Evolutionary conservation across 2,329 filamentous ascomycete genomes (phyloP), one percentile per base, ranked within the genome.

Genomic region (Blastomyces silverae): DNA sequence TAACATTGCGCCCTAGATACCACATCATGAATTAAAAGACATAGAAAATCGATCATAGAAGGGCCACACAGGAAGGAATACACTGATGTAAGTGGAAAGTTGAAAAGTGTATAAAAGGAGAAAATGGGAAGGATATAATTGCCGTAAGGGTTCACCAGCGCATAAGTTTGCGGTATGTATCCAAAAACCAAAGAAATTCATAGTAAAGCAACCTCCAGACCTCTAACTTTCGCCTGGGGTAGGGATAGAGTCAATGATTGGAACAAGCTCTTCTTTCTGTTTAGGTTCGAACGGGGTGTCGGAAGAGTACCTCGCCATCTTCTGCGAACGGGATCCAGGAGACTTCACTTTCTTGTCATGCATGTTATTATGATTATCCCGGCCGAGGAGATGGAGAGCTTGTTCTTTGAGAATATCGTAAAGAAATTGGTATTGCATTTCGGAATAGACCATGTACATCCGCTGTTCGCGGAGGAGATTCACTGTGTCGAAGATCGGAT

Each of bases 391-490:
- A 28, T 70, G 53, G 62, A 75, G 73, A 6, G 71, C 71, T 66
- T 78, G 75, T 74, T 91, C 89, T 62, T 86, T 84, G 71, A 97
- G 76, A 1, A 95, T 90, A 72, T 92, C 87, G 78, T 99, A 97
- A 65, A 99, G 85, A 75, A 97, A 97, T 48, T 85, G 78, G 71
- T 90, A 94, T 75, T 99, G 94, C 59, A 83, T 75, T 70, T 93
- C 89, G 57, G 90, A 88, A 78, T 97, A 94, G 5, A 99, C 94
- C 94, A 99, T 99, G 78, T 88, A 90, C 80, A 91, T 90, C 22
- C 94, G 85, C 80, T 99, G 94, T 75, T 93, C 86, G 56, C 94
- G 85, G 64, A 99, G 82, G 66, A 80, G 78, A 71, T 96, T 89
- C 63, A 99, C 92, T 0, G 89, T 89, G 22, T 89, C 83, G 69